Evolutionary conservation across 2,329 filamentous ascomycete species (phyloP).

Genomic region (Claviceps arundinis): DNA sequence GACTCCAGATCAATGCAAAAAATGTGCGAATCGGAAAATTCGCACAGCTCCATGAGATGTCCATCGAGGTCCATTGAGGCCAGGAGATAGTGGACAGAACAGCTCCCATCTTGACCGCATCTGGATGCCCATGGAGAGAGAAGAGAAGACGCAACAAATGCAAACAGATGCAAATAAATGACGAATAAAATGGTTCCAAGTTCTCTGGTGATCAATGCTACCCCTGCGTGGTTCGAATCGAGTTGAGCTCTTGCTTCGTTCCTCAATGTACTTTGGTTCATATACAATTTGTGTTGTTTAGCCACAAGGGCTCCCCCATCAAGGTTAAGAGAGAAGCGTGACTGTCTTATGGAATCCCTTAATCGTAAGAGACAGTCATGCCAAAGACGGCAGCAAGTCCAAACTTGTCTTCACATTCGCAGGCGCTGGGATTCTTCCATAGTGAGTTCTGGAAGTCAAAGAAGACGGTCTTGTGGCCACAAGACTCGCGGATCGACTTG

Average conservation of each 20-base stretch:
- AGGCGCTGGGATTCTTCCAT: constrained; percentile 65
- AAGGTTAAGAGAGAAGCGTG: neutral
- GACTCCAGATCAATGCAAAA: neutral
- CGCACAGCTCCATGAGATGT: neutral
- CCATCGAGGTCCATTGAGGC: neutral
- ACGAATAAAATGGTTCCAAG: no score
- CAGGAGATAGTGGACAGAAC: neutral
- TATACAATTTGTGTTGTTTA: constrained; percentile 11
- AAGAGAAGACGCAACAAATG: neutral
- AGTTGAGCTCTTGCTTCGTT: constrained; percentile 1
- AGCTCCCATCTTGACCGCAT: no score
- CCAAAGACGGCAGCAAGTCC: constrained; percentile 33
- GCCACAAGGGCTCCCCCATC: neutral
- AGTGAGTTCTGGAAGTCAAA: constrained; percentile 69
- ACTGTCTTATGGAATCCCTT: neutral
- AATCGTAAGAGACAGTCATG: neutral
- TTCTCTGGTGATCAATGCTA: no score
- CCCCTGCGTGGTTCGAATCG: constrained; percentile 8
- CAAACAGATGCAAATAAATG: neutral
- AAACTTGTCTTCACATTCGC: constrained; percentile 70
- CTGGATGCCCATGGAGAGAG: neutral
- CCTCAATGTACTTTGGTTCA: constrained; percentile 10
- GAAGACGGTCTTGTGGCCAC: constrained; percentile 60
- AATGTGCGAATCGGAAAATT: neutral
- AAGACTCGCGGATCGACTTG: constrained; percentile 49